Evolutionary conservation across 768 basidiomycete genomes (phyloP), one percentile per base, ranked within the genome.

Genomic region (Rhizopogon rudus): DNA sequence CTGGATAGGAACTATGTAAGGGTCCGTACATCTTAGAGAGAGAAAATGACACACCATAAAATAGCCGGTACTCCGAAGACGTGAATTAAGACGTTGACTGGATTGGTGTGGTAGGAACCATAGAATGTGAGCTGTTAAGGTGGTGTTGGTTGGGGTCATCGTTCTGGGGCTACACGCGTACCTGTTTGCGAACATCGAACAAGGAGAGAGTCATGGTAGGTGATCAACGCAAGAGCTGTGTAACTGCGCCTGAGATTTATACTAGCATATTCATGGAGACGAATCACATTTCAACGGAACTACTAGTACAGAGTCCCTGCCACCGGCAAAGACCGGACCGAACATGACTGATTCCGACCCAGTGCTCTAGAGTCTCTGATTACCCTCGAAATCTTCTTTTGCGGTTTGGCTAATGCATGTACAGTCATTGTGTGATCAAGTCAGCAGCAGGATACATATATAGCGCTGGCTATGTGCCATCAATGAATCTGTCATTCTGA

Each of bases 31-130:
- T 53, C 52, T 43, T 55, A 60, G 43, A 57, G 39, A 55, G 60
- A 44, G 49, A 49, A 45, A 37, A 12, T 3, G 52, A 54, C 76
- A 44, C 57, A 89, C 93, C 93, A 98, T 54, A 92, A 67, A 57
- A 97, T 78, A 56, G 88, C 65, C 6, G 94, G 94, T 12, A 96
- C 93, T 60, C 84, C 93, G 57, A 91, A 64, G 61, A 94, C 76
- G 70, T 98, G 96, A 58, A 98, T 91, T 53, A 80, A 70, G 60
- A 98, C 73, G 68, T 98, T 98, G 58, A 83, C 72, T 28, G 82
- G 82, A 68, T 96, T 87, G 14, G 83, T 77, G 70, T 97, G 94
- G 72, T 97, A 97, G 50, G 93, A 87, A 17, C 92, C 93, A 68
- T 98, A 98, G 77, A 96, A 96, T 25, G 86, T 77, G 65, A 98